These are phyloP conservation scores for Xylogone sp. DNA, from an alignment of 2,329 filamentous ascomycete genomes.

Conservation along the genomic window DNA sequence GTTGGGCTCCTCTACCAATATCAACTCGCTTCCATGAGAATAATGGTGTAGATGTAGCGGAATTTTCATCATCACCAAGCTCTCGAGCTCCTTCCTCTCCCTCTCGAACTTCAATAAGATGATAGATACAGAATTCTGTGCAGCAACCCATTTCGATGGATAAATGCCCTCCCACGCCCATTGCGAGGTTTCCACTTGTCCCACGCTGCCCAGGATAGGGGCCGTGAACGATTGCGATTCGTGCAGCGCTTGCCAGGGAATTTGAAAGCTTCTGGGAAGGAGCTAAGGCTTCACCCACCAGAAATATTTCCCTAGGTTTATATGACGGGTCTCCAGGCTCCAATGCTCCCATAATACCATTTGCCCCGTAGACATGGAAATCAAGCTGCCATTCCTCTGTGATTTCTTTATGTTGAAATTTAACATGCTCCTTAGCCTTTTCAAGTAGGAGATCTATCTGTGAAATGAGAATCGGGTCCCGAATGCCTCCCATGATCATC, in stretches of 20 bases:
- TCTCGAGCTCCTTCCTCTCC: constrained; percentile 2
- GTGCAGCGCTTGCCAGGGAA: constrained; percentile 36
- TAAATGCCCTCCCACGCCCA: constrained; percentile 35
- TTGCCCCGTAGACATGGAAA: background rate
- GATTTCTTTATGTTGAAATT: constrained; percentile 12
- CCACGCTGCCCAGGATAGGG: constrained; percentile 48
- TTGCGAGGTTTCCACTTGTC: constrained; percentile 47
- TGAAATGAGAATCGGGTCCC: constrained; percentile 40
- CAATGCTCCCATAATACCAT: too few relatives aligned
- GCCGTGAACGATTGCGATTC: constrained; percentile 40
- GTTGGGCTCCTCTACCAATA: background rate
- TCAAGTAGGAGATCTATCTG: constrained; percentile 37
- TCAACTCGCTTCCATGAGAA: constrained; percentile 1
- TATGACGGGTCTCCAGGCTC: background rate
- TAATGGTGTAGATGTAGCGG: too few relatives aligned
- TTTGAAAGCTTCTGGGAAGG: constrained; percentile 40
- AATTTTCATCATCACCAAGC: background rate
- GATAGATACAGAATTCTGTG: constrained; percentile 41
- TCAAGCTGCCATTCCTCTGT: background rate
- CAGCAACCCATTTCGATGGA: constrained; percentile 36
- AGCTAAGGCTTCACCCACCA: constrained; percentile 45
- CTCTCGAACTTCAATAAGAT: constrained; percentile 28
- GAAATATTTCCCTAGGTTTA: constrained; percentile 40
- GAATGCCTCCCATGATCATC: constrained; percentile 40
- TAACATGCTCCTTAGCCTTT: constrained; percentile 27